These are phyloP conservation scores for Fennellomyces sp. DNA, from an alignment of 371 early-diverging fungal genomes.

Conservation along the genomic window DNA sequence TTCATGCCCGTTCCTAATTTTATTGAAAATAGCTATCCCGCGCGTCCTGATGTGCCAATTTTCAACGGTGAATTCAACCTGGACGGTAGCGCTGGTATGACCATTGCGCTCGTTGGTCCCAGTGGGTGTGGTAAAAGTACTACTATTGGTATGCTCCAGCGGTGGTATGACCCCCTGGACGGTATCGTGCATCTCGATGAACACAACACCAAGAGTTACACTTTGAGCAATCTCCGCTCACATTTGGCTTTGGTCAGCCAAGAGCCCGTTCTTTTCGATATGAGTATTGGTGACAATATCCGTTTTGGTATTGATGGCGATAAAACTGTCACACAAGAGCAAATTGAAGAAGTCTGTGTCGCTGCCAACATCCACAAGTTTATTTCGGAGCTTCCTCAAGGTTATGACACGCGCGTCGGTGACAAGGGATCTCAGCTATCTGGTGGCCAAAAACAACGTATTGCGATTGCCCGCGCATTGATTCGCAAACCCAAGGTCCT, in stretches of 20 bases:
- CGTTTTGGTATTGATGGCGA: conserved; percentile 57
- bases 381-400: conserved; percentile 62
- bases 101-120: too few relatives aligned
- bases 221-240: conserved; percentile 62
- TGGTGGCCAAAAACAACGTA: conserved; percentile 34
- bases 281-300: conserved; percentile 81
- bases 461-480: conserved; percentile 55
- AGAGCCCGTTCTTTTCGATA: conserved; percentile 86
- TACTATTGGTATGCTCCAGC: conserved; percentile 77
- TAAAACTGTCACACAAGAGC: conserved; percentile 47
- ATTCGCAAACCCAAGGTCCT: conserved; percentile 85
- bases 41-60: too few relatives aligned
- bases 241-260: conserved; percentile 85
- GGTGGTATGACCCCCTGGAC: conserved; percentile 79
- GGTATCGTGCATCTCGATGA: conserved; percentile 71
- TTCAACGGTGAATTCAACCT: conserved; percentile 65
- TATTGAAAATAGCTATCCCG: too few relatives aligned
- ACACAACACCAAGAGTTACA: conserved; percentile 61
- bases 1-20: too few relatives aligned
- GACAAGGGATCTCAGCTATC: conserved; percentile 64
- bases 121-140: conserved; percentile 75
- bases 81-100: too few relatives aligned
- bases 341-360: conserved; percentile 58
- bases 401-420: conserved; percentile 80
- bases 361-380: conserved; percentile 82